Base-by-base conservation (phyloP, 345 rosid species). In the Eucalyptus urophylla region DNA sequence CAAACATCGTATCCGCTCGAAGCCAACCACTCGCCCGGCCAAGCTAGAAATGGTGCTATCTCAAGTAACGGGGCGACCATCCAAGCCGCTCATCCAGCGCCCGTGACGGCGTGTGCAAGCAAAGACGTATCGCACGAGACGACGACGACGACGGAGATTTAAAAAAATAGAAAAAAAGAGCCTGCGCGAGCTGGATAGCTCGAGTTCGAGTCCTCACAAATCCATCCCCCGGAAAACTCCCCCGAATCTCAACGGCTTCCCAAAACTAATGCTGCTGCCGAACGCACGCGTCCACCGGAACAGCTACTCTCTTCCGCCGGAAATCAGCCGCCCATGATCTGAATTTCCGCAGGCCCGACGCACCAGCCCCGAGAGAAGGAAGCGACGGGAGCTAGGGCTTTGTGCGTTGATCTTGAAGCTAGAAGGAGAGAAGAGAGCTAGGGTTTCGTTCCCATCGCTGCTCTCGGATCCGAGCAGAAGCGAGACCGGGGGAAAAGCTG, bases 341-440 rank as follows among this genome's bases (percentile, higher is more conserved):
- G 86, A 88, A 43, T 54, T 88, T 43, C 65, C 44, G 44, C 49
- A 40, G 83, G 25, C 40, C 16, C 6, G 53, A 27, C n/a, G n/a
- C 29, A 43, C 58, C 89, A 80, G 69, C 87, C 83, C 67, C 67
- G 47, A 37, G 88, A n/a, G 45, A 51, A 51, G 43, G 86, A 58
- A 43, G 56, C 86, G 54, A 87, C 89, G 37, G 50, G 53, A 72
- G 10, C 72, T 87, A 92, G 92, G 92, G 92, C 88, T 92, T 92
- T 31, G 89, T 86, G 51, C 69, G 58, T 80, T 21, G 88, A 83
- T 89, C 86, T 43, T 80, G 89, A 88, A 89, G 85, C 86, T 88
- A 27, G 76, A 50, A 76, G 27, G 14, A 17, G 45, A 87, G 81
- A 19, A 6, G 85, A 88, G 51, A 88, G 45, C 93, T 91, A 89